Base-by-base conservation (phyloP, 1,284 basidiomycete genomes). In the Ganoderma lingzhi region DNA sequence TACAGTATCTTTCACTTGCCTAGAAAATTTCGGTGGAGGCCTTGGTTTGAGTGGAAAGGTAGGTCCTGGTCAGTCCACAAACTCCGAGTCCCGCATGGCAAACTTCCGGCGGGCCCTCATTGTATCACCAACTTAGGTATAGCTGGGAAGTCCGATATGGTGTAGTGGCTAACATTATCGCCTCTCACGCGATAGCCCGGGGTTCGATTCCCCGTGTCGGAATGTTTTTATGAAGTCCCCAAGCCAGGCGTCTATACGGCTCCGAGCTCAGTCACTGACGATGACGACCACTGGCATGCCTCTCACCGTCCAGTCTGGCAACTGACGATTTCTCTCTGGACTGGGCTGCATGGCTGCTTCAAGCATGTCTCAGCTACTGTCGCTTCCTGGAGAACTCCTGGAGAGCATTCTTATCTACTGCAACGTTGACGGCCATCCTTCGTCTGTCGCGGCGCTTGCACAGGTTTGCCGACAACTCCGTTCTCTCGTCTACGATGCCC, bases 391-490 rank as follows among this genome's bases (percentile, higher is more conserved):
- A 5, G 70, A 71, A n/a, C 28, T 67, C 1, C 15, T 69, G 3
- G 70, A 71, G 32, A 44, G 15, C 14, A 64, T 71, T 28, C 44
- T 71, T 6, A 55, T 55, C 15, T n/a, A 82, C 10, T 76, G 81
- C 17, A 75, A 80, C 6, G 75, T 74, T 0, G 58, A 64, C 32
- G 80, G 78, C 2, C 74, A 74, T 55, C 80, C 82, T 3, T 66
- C 73, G 45, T 75, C 81, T 0, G 79, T 85, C 44, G 78, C 85
- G 5, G 74, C 80, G 10, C 71, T 88, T 12, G 78, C 84, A 2
- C 80, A 82, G 70, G 85, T 85, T 28, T 87, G 84, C 69, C 79
- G 77, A n/a, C 71, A 73, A 28, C 78, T 87, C 61, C 77, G 77
- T 62, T 69, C 74, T 10, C 78, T 87, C 39, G 76, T 88, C 23